A percentile compares a stretch with the other conserved stretches of the same genome.
Evolutionary conservation across 2,329 filamentous ascomycete species (phyloP).

Genomic region (Alternaria ventricosa): DNA sequence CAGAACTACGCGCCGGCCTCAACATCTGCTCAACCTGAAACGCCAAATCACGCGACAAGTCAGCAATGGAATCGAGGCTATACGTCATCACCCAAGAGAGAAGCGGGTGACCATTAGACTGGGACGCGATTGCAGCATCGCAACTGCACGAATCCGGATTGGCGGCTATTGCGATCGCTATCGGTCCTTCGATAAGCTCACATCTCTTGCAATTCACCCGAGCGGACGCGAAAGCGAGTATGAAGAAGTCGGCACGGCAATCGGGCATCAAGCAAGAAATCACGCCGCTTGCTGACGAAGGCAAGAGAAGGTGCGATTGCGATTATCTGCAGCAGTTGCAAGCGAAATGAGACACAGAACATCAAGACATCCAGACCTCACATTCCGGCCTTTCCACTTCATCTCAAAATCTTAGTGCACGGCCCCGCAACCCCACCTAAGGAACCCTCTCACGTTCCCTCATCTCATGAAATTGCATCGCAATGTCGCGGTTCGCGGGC

Average conservation of each 20-base stretch:
- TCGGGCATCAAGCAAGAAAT: not conserved
- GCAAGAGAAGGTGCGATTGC: constrained; percentile 3
- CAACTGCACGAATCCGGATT: constrained; percentile 23
- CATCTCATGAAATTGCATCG: constrained; percentile 45
- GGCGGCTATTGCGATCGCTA: constrained; percentile 4
- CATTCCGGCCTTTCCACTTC: constrained; percentile 20
- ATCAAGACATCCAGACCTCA: constrained; percentile 33
- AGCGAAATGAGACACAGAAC: constrained; percentile 44
- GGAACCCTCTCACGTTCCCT: constrained; percentile 18
- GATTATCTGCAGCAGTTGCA: constrained; percentile 33
- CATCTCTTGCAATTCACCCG: constrained; percentile 2
- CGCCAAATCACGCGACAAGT: constrained; percentile 38
- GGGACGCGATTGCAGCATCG: constrained; percentile 31
- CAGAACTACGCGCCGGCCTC: constrained; percentile 32
- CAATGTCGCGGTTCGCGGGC: constrained; percentile 32
- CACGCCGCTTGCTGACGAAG: not conserved
- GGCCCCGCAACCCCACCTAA: constrained; percentile 30
- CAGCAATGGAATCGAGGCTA: constrained; percentile 43
- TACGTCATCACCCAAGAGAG: constrained; percentile 46
- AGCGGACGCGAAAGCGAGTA: constrained; percentile 13
- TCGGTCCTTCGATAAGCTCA: constrained; percentile 20
- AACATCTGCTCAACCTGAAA: constrained; percentile 43
- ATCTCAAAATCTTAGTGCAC: constrained; percentile 40
- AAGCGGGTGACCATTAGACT: constrained; percentile 45
- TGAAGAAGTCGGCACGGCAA: not conserved